Conservation (phyloP, 805 yeast species). For the Candida dendrica region DNA sequence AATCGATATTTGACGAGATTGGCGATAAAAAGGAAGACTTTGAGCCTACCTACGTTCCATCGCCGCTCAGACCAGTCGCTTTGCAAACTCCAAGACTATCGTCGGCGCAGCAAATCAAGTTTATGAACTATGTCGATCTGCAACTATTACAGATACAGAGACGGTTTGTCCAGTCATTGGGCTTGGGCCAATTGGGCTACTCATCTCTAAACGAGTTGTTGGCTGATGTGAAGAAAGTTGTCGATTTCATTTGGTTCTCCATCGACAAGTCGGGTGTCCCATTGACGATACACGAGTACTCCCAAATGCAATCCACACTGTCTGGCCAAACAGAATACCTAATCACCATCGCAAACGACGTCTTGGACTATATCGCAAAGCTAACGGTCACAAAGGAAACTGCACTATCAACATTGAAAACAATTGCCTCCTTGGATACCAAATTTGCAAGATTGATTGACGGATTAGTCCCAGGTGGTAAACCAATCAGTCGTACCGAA, state of each 20-base stretch:
- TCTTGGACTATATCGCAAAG: slow-evolving; percentile 52
- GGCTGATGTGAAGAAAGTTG: slow-evolving; percentile 37
- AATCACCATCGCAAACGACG: slow-evolving; percentile 57
- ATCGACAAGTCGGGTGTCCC: slow-evolving; percentile 28
- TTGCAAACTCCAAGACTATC: slow-evolving; percentile 25
- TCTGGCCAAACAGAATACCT: slow-evolving; percentile 61
- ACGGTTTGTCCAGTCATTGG: slow-evolving; percentile 39
- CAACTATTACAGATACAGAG: slow-evolving; percentile 47
- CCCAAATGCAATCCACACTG: slow-evolving; percentile 17
- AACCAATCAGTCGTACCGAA: slow-evolving; percentile 40
- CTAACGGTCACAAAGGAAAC: slow-evolving; percentile 25
- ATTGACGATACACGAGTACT: slow-evolving; percentile 6
- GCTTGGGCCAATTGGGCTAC: slow-evolving; percentile 25
- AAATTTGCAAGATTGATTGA: slow-evolving; percentile 32
- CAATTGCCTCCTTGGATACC: slow-evolving; percentile 32
- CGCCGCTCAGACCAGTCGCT: slow-evolving; percentile 3
- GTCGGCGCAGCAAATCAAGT: slow-evolving; percentile 46
- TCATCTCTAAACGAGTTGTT: slow-evolving; percentile 27
- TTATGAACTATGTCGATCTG: slow-evolving; percentile 48
- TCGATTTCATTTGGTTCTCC: slow-evolving; percentile 60
- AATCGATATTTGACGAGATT: neutral
- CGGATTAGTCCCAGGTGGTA: slow-evolving; percentile 26
- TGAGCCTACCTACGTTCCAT: slow-evolving; percentile 6
- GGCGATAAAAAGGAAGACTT: slow-evolving; percentile 10
- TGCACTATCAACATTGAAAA: slow-evolving; percentile 23